phyloP scores from a whole-genome alignment of 2,329 filamentous ascomycete species.

The Didymella sp. region DNA sequence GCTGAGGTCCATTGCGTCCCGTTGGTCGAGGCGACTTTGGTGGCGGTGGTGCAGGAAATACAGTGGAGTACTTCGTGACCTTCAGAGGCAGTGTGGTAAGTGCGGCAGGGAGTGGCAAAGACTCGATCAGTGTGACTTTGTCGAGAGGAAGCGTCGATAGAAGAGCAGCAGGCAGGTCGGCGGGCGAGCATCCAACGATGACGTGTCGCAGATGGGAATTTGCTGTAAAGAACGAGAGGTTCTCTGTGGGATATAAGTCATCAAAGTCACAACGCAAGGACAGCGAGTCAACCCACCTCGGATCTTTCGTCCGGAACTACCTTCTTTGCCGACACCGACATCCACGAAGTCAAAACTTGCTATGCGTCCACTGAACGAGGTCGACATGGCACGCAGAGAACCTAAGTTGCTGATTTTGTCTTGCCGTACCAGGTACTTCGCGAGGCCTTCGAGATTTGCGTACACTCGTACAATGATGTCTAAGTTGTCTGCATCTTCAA shows the following conservation, averaged over 20 bases:
- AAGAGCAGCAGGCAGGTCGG: constrained; percentile 41
- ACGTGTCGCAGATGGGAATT: constrained; percentile 47
- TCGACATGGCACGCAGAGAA: constrained; percentile 46
- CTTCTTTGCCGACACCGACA: constrained; percentile 48
- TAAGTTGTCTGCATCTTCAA: constrained; percentile 44
- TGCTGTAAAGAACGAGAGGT: constrained; percentile 44
- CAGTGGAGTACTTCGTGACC: constrained; percentile 33
- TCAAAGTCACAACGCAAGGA: not conserved
- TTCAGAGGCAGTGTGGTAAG: constrained; percentile 42
- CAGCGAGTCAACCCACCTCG: constrained; percentile 32
- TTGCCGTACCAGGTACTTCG: constrained; percentile 46
- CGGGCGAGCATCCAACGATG: constrained; percentile 44
- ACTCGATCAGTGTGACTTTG: constrained; percentile 45
- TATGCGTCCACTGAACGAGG: constrained; percentile 47
- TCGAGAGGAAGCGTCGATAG: constrained; percentile 43
- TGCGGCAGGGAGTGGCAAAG: constrained; percentile 37
- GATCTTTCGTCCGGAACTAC: constrained; percentile 43
- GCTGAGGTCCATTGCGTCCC: constrained; percentile 34
- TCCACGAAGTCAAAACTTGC: constrained; percentile 49
- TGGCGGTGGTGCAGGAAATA: constrained; percentile 41
- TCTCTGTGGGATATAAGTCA: constrained; percentile 35
- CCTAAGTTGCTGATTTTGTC: constrained; percentile 47
- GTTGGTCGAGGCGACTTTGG: constrained; percentile 32
- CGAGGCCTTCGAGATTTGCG: constrained; percentile 48
- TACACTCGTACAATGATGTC: constrained; percentile 48